Percentiles rank a stretch among this genome's conserved stretches.
Evolutionary conservation across 106 monocot genomes (phyloP).

Genomic region (Acanthochlamys bracteata): DNA sequence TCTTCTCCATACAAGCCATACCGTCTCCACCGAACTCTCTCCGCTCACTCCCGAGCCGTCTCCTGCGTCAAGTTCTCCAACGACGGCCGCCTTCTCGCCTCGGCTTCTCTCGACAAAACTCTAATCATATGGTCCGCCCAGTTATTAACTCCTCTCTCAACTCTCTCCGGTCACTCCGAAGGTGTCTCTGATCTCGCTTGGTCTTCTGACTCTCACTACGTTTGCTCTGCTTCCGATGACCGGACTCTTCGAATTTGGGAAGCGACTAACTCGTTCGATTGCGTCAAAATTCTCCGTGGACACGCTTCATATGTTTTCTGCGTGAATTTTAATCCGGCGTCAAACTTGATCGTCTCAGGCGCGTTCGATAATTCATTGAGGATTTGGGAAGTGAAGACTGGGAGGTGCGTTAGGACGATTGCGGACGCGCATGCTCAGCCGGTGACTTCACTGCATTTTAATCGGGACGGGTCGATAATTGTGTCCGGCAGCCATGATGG

Average conservation of each 20-base stretch:
- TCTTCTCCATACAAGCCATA: constrained; percentile 52
- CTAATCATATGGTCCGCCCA: constrained; percentile 47
- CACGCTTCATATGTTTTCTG: constrained; percentile 86
- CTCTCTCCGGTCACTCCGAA: constrained; percentile 69
- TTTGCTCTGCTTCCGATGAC: constrained; percentile 98
- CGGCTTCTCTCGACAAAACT: constrained; percentile 87
- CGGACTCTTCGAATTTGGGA: constrained; percentile 80
- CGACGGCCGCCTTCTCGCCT: constrained; percentile 78
- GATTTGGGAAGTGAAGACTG: constrained; percentile 72
- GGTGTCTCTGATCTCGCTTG: constrained; percentile 92
- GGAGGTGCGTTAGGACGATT: constrained; percentile 43
- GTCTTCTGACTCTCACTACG: constrained; percentile 86
- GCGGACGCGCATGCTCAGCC: constrained; percentile 53
- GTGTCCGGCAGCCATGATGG: constrained; percentile 92
- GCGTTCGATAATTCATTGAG: constrained; percentile 64
- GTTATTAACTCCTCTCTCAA: constrained; percentile 26
- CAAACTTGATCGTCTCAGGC: constrained; percentile 60
- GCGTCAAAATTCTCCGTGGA: constrained; percentile 62
- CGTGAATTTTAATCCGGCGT: constrained; percentile 76
- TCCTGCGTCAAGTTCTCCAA: constrained; percentile 97
- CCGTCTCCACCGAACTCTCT: constrained; percentile 36
- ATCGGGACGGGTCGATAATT: constrained; percentile 65
- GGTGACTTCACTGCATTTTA: constrained; percentile 78
- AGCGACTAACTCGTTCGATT: constrained; percentile 30
- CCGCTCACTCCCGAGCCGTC: constrained; percentile 52